Conservation (phyloP, 805 yeast genomes). For the Zygoascus bituminiphila region DNA sequence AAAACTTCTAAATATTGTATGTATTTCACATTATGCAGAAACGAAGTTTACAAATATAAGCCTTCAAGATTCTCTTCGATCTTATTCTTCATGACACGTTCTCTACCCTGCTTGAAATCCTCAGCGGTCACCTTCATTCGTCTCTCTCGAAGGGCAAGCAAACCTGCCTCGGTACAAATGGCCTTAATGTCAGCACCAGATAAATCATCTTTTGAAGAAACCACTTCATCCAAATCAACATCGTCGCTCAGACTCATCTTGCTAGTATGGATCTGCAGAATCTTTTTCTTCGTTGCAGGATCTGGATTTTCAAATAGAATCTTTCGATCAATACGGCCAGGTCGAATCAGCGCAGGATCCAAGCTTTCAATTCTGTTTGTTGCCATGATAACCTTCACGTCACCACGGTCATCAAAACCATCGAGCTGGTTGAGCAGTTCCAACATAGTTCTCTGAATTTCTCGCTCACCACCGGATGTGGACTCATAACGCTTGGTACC, state of each 20-base stretch:
- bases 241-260: constrained; percentile 87
- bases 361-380: constrained; percentile 89
- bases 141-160: constrained; percentile 90
- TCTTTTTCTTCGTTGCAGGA: constrained; percentile 84
- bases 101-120: constrained; percentile 89
- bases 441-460: constrained; percentile 95
- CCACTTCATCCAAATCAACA: constrained; percentile 82
- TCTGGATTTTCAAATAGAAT: constrained; percentile 95
- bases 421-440: constrained; percentile 91
- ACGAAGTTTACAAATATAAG: constrained; percentile 50
- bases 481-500: constrained; percentile 96
- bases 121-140: constrained; percentile 95
- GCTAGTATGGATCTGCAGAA: constrained; percentile 82
- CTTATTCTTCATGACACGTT: constrained; percentile 91
- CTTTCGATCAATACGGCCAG: constrained; percentile 95
- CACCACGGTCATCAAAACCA: constrained; percentile 96
- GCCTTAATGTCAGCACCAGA: constrained; percentile 98
- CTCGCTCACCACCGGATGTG: constrained; percentile 91
- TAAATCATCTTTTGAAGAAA: constrained; percentile 83
- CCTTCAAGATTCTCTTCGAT: constrained; percentile 96
- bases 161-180: constrained; percentile 94
- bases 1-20: too few relatives aligned
- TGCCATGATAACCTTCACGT: constrained; percentile 96
- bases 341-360: constrained; percentile 94
- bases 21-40: neutral